Evolutionary conservation across 202 grass and related monocot genomes (phyloP).

Genomic region (Alloteropsis angusta): DNA sequence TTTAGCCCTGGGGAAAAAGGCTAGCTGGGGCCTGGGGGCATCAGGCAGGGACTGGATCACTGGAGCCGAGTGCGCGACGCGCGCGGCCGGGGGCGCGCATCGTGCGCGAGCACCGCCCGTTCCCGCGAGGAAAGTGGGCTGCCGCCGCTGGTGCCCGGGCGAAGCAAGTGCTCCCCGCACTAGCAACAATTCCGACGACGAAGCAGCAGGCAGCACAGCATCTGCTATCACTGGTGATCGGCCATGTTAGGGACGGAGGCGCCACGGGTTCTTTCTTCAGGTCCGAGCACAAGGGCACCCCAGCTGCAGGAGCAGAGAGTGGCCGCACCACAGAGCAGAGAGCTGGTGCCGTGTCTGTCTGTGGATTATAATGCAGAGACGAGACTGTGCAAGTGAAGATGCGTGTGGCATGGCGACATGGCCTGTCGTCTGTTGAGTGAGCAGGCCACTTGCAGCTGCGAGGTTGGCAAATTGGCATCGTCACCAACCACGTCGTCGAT

Average conservation of each 20-base stretch:
- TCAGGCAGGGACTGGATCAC: too few relatives aligned
- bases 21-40: too few relatives aligned
- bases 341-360: not conserved
- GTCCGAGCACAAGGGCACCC: too few relatives aligned
- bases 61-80: not conserved
- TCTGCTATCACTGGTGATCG: not conserved
- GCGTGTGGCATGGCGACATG: not conserved
- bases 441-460: not conserved
- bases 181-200: not conserved
- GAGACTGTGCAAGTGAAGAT: not conserved
- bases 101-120: slow-evolving; percentile 14
- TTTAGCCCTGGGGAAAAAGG: not conserved
- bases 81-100: not conserved
- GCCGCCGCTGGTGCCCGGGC: not conserved
- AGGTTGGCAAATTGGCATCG: slow-evolving; percentile 16
- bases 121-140: not conserved
- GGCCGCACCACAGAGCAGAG: too few relatives aligned
- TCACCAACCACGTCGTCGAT: not conserved
- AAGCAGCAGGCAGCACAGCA: too few relatives aligned
- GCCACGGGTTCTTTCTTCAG: too few relatives aligned
- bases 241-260: not conserved
- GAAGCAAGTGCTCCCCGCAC: slow-evolving; percentile 21
- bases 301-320: too few relatives aligned
- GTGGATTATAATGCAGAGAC: not conserved
- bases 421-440: slow-evolving; percentile 3